Evolutionary conservation across 2,329 filamentous ascomycete genomes (phyloP).

Genomic region (Pseudogymnoascus sp.): DNA sequence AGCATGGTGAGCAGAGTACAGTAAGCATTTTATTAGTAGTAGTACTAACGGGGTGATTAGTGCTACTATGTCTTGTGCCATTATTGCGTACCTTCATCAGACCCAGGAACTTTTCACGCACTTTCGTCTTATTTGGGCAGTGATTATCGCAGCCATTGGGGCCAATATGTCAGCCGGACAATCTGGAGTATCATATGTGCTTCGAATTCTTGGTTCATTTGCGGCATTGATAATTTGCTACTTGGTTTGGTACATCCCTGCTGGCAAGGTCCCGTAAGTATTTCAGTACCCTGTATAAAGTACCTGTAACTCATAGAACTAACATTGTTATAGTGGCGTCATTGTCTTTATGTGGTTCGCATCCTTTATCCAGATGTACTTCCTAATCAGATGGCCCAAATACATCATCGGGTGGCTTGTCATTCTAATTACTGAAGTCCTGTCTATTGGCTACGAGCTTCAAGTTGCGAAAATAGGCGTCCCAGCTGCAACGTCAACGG

Average conservation of each 20-base stretch:
- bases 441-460: conserved; percentile 63
- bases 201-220: conserved; percentile 4
- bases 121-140: conserved; percentile 7
- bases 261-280: conserved; percentile 1
- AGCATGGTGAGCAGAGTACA: conserved; percentile 8
- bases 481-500: conserved; percentile 43
- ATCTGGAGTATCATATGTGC: conserved; percentile 8
- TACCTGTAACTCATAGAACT: not conserved
- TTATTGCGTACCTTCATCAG: conserved; percentile 8
- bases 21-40: not conserved
- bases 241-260: conserved; percentile 4
- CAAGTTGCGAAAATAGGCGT: conserved; percentile 58
- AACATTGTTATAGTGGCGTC: conserved; percentile 1
- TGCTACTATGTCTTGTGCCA: conserved; percentile 9
- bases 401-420: conserved; percentile 9
- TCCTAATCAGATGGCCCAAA: conserved; percentile 1
- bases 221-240: conserved; percentile 8
- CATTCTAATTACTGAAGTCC: conserved; percentile 39
- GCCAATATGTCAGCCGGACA: conserved; percentile 9
- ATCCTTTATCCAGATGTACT: conserved; percentile 9
- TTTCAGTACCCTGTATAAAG: not conserved
- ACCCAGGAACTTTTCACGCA: conserved; percentile 6
- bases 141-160: conserved; percentile 9
- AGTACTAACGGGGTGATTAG: not conserved
- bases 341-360: conserved; percentile 9